Evolutionary conservation across 805 yeast genomes (phyloP), one percentile per base, ranked within the genome.

Genomic region (Ogataea pilisensis): DNA sequence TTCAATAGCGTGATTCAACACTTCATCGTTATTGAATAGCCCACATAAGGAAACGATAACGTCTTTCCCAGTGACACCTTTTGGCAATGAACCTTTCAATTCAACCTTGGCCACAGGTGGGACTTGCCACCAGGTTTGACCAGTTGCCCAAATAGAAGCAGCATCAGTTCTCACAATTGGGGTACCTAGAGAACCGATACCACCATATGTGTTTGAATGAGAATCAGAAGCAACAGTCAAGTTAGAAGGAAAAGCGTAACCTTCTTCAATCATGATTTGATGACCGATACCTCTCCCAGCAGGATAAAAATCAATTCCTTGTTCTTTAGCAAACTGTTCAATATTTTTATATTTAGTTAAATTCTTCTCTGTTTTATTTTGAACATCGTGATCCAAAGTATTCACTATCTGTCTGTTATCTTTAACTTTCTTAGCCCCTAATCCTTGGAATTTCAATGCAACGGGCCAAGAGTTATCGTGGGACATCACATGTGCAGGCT

Each of bases 381-480:
- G 99, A 42, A 93, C 97, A 60, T 93, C 99, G 64, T 93, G 99
- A 66, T 93, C 99, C 58, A 93, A 73, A 4, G 99, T 91, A 73
- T 89, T 86, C 36, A 93, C 98, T 21, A 93, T 87, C 68, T 93
- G 99, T 45, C 87, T 74, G 59, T 86, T 84, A 59, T 93, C 85
- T 51, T 82, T 78, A 43, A 93, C 86, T 45, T 78, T 71, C 17
- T 78, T 77, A 28, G 97, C 97, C 1, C 99, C 99, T 28, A 93
- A 73, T 5, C 95, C 95, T 81, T 78, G 87, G 69, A 93, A 93
- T 68, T 93, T 93, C 58, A 91, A 73, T 1, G 99, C 99, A 14
- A 93, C 97, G 1, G 99, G 99, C 99, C 99, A 95, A 33, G 97
- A 83, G 66, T 93, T 93, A 65, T 93, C 99, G 64, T 93, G 99